These are phyloP conservation scores for Antarctomyces pellizariae DNA, from an alignment of 495 filamentous ascomycete species.

Conservation along the genomic window DNA sequence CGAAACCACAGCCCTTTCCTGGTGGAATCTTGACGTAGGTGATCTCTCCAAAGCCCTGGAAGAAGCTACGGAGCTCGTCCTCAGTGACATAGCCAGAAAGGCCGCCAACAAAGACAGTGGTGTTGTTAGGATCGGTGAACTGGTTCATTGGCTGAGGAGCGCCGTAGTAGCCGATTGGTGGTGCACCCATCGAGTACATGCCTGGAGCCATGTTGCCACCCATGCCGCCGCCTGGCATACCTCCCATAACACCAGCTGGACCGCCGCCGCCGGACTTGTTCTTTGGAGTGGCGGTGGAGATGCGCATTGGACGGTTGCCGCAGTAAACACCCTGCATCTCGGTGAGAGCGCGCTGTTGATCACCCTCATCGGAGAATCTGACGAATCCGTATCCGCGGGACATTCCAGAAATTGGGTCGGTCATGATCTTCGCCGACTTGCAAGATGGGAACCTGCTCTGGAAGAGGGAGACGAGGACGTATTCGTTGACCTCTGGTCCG, in stretches of 20 bases:
- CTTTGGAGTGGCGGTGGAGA: conserved; percentile 95
- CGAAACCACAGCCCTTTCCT: conserved; percentile 96
- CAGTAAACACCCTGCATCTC: conserved; percentile 99
- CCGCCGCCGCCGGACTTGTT: conserved; percentile 44
- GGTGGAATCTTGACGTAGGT: conserved; percentile 99
- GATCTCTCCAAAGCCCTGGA: conserved; percentile 98
- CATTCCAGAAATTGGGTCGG: conserved; percentile 92
- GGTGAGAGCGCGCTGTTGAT: conserved; percentile 81
- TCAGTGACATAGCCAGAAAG: conserved; percentile 97
- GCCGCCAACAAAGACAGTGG: conserved; percentile 94
- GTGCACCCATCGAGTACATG: conserved; percentile 46
- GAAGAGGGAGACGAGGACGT: conserved; percentile 89
- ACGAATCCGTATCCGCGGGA: conserved; percentile 97
- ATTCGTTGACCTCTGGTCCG: conserved; percentile 96
- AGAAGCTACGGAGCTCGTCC: conserved; percentile 97
- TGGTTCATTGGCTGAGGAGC: conserved; percentile 95
- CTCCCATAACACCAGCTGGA: conserved; percentile 30
- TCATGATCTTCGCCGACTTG: conserved; percentile 99
- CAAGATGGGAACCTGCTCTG: conserved; percentile 87
- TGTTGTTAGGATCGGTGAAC: conserved; percentile 99
- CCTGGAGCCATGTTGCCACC: conserved; percentile 14
- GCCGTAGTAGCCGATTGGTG: conserved; percentile 62
- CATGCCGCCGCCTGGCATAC: conserved; percentile 22
- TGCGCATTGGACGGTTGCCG: conserved; percentile 96
- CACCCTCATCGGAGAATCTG: conserved; percentile 78